These are phyloP conservation scores for Elongisporangium prolatum DNA, from an alignment of 352 stramenopile genomes.

Conservation along the genomic window DNA sequence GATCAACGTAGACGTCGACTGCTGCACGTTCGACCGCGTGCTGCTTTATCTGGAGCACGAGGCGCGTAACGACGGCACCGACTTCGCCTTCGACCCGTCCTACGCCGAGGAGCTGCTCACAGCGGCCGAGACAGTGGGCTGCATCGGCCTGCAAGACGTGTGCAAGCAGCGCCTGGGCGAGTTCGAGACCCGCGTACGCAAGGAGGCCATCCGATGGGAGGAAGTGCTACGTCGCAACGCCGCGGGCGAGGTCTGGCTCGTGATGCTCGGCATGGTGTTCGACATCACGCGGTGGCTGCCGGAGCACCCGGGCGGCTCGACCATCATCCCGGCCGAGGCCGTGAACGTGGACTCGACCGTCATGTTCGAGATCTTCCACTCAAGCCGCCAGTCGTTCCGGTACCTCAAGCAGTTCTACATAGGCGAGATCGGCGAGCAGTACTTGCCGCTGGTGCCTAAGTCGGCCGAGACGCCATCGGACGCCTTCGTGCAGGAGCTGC, in stretches of 20 bases:
- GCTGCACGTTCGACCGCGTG: slow-evolving; percentile 86
- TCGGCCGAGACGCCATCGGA: slow-evolving; percentile 44
- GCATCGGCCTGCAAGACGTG: slow-evolving; percentile 70
- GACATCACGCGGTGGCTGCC: slow-evolving; percentile 87
- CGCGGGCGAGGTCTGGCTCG: slow-evolving; percentile 71
- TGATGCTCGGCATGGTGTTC: slow-evolving; percentile 88
- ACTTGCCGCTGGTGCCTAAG: slow-evolving; percentile 47
- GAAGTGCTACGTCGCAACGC: slow-evolving; percentile 77
- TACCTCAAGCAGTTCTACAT: slow-evolving; percentile 93
- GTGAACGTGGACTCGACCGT: slow-evolving; percentile 86
- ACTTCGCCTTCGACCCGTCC: slow-evolving; percentile 80
- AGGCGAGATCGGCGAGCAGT: slow-evolving; percentile 67
- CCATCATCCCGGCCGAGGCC: slow-evolving; percentile 81
- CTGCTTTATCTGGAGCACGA: slow-evolving; percentile 86
- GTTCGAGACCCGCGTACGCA: slow-evolving; percentile 79
- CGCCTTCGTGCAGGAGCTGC: slow-evolving; percentile 72
- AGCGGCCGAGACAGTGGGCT: slow-evolving; percentile 64
- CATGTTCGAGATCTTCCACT: slow-evolving; percentile 92
- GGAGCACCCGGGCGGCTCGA: slow-evolving; percentile 79
- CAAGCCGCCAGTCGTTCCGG: slow-evolving; percentile 87
- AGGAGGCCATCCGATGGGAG: slow-evolving; percentile 73
- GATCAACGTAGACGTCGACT: slow-evolving; percentile 80
- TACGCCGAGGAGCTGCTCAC: slow-evolving; percentile 69
- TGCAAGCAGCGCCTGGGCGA: slow-evolving; percentile 68
- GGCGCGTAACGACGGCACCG: slow-evolving; percentile 47